Evolutionary conservation across 352 stramenopile species (phyloP), one percentile per base, ranked within the genome.

Genomic region (Pythium rhizo-oryzae): DNA sequence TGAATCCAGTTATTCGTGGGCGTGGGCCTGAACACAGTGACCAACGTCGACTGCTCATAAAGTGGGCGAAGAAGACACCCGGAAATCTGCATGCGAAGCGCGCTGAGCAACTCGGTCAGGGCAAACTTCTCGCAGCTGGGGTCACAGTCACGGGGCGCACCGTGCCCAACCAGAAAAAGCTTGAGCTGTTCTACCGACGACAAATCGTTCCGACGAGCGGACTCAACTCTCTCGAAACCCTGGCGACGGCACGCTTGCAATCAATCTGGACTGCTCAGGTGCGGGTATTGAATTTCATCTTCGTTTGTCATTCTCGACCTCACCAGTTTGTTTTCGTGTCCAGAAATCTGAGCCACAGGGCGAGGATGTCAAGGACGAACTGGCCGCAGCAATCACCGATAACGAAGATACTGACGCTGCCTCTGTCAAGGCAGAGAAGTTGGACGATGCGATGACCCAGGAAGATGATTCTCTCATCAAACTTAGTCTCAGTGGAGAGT

Each of bases 401-500:
- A 71, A 72, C 25, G 53, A 72, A 66, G 70, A 72, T 52, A 49
- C 43, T 1, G 62, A 73, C 2, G 41, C 23, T 18, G 9, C n/a
- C 2, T 64, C 54, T n/a, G 19, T 63, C 37, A 74, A 66, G 68
- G 52, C 37, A 19, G 61, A 71, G 15, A 61, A 65, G 8, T 21
- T 47, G 1, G 44, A 59, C 8, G 25, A 54, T 18, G 23, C 33
- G 13, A 11, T n/a, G 18, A 30, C 41, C 9, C 80, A 89, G 60
- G 82, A 92, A 21, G 80, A 91, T 8, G 84, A 90, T 33, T 77
- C 77, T 23, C 71, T 91, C 41, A 93, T 82, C 33, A 93, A 71
- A 56, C 77, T 92, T 67, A 93, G 85, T 64, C 65, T 93, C 43
- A 90, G 87, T 57, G 83, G 87, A 24, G 88, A 96, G 59, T 65